Conservation (phyloP, 352 stramenopile genomes). For the Achlya hypogyna region DNA sequence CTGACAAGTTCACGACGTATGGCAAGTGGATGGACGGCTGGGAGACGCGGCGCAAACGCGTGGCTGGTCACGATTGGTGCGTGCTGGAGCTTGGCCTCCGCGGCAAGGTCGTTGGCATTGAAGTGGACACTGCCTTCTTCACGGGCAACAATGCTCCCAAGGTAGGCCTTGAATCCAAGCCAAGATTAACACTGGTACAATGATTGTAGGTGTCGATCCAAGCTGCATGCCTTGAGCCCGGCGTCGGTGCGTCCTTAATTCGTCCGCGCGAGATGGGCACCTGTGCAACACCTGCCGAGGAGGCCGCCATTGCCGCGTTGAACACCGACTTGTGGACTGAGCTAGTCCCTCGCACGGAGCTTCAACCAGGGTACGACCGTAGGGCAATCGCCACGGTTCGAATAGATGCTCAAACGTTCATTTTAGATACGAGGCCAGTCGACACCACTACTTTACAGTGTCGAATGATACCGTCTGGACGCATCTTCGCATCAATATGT, state of each 20-base stretch:
- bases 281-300: slow-evolving; percentile 32
- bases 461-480: slow-evolving; percentile 51
- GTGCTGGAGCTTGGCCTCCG: slow-evolving; percentile 43
- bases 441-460: slow-evolving; percentile 77
- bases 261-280: slow-evolving; percentile 38
- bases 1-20: slow-evolving; percentile 86
- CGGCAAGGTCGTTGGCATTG: slow-evolving; percentile 31
- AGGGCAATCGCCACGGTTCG: neutral
- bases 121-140: slow-evolving; percentile 76
- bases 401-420: slow-evolving; percentile 13
- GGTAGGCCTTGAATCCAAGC: slow-evolving; percentile 36
- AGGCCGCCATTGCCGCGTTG: slow-evolving; percentile 38
- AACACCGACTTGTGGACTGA: slow-evolving; percentile 50
- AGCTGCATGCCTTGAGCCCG: neutral
- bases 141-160: slow-evolving; percentile 72
- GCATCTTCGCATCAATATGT: slow-evolving; percentile 83
- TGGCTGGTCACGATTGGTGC: slow-evolving; percentile 72
- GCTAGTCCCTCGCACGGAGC: slow-evolving; percentile 31
- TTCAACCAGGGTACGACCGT: slow-evolving; percentile 2
- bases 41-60: slow-evolving; percentile 51
- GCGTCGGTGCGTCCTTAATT: neutral
- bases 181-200: slow-evolving; percentile 22
- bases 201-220: slow-evolving; percentile 13
- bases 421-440: slow-evolving; percentile 78
- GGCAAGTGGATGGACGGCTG: slow-evolving; percentile 94